Percentiles rank a stretch among this genome's conserved stretches.
These are phyloP conservation scores for Geotrichum klebahnii DNA, from an alignment of 1,139 yeast genomes.

Conservation along the genomic window DNA sequence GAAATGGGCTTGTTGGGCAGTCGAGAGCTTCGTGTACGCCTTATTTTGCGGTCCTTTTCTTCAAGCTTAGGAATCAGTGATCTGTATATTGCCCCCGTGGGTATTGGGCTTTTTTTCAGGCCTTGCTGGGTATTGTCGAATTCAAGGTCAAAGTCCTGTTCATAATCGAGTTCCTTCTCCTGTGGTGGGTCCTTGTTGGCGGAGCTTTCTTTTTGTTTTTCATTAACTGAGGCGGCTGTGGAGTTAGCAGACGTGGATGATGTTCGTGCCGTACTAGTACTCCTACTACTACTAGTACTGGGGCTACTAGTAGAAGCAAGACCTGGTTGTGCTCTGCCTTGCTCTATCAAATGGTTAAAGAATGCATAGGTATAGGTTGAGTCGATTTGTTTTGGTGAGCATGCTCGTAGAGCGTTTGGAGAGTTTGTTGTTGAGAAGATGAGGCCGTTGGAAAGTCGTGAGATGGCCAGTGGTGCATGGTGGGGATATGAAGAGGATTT, in stretches of 20 bases:
- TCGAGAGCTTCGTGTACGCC: constrained; percentile 1
- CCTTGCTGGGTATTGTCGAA: neutral
- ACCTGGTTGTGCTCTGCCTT: too few species aligned
- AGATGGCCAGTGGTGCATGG: constrained; percentile 16
- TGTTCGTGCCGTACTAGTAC: neutral
- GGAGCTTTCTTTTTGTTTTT: too few species aligned
- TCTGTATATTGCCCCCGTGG: constrained; percentile 7
- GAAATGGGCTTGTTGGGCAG: neutral
- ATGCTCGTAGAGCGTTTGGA: neutral
- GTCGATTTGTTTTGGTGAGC: neutral
- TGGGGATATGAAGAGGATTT: neutral
- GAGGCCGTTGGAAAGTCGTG: constrained; percentile 19
- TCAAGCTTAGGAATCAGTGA: constrained; percentile 8
- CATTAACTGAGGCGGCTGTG: too few species aligned
- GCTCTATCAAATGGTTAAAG: constrained; percentile 8
- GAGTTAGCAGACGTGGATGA: neutral
- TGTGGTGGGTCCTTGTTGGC: too few species aligned
- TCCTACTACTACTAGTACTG: too few species aligned
- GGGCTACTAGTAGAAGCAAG: too few species aligned
- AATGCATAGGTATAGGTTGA: constrained; percentile 5
- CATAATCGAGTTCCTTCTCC: too few species aligned
- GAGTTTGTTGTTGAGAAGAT: constrained; percentile 5
- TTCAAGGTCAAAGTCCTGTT: neutral
- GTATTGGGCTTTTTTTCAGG: constrained; percentile 4
- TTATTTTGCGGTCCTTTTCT: neutral